Percentiles rank a stretch among this genome's conserved stretches.
phyloP scores from a whole-genome alignment of 352 stramenopile species.

The Phytophthora palmivora region DNA sequence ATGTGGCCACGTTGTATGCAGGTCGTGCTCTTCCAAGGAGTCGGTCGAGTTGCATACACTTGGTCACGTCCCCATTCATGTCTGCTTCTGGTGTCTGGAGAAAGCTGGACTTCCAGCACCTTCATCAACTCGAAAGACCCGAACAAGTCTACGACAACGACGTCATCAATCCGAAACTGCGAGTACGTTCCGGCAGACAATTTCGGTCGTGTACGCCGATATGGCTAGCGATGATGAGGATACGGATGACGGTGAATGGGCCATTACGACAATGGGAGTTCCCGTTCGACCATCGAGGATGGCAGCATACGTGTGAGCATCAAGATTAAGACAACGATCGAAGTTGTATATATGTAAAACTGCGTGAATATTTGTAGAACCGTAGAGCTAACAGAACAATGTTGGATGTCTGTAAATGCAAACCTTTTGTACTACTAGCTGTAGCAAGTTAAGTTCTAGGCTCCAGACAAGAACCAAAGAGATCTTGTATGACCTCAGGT shows the following conservation, averaged over 20 bases:
- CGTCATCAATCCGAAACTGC: slow-evolving; percentile 27
- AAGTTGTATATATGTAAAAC: slow-evolving; percentile 19
- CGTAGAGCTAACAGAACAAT: neutral
- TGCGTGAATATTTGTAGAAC: slow-evolving; percentile 5
- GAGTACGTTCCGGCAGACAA: slow-evolving; percentile 24
- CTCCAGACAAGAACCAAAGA: neutral
- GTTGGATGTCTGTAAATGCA: neutral
- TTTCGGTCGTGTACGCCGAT: slow-evolving; percentile 27
- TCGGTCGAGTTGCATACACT: slow-evolving; percentile 37
- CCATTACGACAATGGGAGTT: slow-evolving; percentile 36
- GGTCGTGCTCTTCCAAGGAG: slow-evolving; percentile 42
- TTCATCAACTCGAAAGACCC: slow-evolving; percentile 13
- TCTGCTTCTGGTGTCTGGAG: slow-evolving; percentile 41
- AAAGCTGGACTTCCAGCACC: slow-evolving; percentile 31
- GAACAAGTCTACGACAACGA: slow-evolving; percentile 16
- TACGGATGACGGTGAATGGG: slow-evolving; percentile 32
- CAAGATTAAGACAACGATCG: slow-evolving; percentile 11
- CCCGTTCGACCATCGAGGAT: slow-evolving; percentile 24
- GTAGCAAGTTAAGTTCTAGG: no score
- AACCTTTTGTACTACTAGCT: neutral
- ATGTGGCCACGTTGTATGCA: slow-evolving; percentile 45
- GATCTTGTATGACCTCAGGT: no score
- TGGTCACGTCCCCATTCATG: slow-evolving; percentile 36
- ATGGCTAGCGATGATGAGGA: slow-evolving; percentile 24
- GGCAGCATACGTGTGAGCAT: slow-evolving; percentile 15